Evolutionary conservation across 805 yeast genomes (phyloP).

Genomic region (Candida maris): DNA sequence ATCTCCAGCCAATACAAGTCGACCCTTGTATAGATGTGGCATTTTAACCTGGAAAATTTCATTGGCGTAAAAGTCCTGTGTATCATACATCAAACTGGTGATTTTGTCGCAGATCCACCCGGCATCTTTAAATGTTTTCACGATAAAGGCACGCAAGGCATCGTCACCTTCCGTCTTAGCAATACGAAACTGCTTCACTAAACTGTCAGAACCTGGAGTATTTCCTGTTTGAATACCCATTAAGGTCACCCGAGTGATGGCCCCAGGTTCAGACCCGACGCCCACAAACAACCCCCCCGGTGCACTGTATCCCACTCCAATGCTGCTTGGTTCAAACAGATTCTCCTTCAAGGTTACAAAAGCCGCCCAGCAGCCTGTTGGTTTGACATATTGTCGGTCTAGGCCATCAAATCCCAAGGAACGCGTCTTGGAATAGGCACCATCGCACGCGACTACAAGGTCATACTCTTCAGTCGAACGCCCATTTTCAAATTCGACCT

Average conservation of each 20-base stretch:
- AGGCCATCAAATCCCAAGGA: background rate
- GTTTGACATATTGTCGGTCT: background rate
- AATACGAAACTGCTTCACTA: no score
- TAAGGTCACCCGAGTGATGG: background rate
- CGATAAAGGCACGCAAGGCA: background rate
- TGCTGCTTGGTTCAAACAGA: background rate
- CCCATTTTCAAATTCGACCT: background rate
- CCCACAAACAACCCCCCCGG: background rate
- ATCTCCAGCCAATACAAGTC: background rate
- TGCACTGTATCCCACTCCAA: background rate
- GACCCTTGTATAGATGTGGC: background rate
- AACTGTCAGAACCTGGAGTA: background rate
- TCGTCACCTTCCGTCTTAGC: background rate
- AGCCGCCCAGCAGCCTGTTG: background rate
- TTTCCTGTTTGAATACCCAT: no score
- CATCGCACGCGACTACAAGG: conserved; percentile 1
- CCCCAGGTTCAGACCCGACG: background rate
- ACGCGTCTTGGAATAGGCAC: background rate
- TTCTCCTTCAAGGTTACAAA: background rate
- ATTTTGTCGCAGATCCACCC: conserved; percentile 1
- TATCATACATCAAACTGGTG: background rate
- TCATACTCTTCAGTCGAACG: background rate
- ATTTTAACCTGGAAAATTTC: conserved; percentile 1
- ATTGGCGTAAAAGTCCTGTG: background rate
- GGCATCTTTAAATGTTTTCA: background rate